Evolutionary conservation across 2,329 filamentous ascomycete species (phyloP), one percentile per base, ranked within the genome.

Genomic region (Calonectria honghensis): DNA sequence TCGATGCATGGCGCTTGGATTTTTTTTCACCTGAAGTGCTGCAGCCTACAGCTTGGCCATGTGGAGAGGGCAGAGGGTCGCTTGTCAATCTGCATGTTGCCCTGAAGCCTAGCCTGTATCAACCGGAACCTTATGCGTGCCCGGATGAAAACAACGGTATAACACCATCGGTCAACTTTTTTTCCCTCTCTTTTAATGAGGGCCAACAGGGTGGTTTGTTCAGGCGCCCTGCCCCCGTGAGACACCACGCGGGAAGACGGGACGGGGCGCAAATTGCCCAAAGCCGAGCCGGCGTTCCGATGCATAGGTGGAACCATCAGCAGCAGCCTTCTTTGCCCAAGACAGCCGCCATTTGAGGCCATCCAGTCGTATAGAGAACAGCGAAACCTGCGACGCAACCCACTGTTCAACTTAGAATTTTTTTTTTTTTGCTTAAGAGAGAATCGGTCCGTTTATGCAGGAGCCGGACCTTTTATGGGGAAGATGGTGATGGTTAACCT

Each of bases 1-100:
- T 31, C 32, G 68, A 54, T 59, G 50, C 69, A 71, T 24, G 69
- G 32, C 61, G 50, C 27, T 52, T 71, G 50, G 50, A 70, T 32
- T 45, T 31, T 39, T 61, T 61, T 66, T 48, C 31, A 45, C 61
- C 35, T 59, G 37, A 37, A 66, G 27, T 29, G 50, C 50, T 48
- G 59, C 69, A 57, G 45, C 50, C 57, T 51, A 66, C 61, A 57
- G n/a, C 37, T 71, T 50, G 54, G 61, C 51, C 27, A 29, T 66
- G 37, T 66, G 50, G 61, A 54, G 29, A 51, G 51, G 39, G n/a
- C 14, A 70, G 32, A 31, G 24, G 45, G 31, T 65, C 59, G 29
- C 35, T 39, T 48, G 27, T 65, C 45, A 39, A 54, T 65, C 59
- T 65, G 24, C 27, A 57, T 54, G 48, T 41, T 65, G n/a, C 50